Conservation (phyloP, 352 stramenopile species). For the Globisporangium megalacanthum region DNA sequence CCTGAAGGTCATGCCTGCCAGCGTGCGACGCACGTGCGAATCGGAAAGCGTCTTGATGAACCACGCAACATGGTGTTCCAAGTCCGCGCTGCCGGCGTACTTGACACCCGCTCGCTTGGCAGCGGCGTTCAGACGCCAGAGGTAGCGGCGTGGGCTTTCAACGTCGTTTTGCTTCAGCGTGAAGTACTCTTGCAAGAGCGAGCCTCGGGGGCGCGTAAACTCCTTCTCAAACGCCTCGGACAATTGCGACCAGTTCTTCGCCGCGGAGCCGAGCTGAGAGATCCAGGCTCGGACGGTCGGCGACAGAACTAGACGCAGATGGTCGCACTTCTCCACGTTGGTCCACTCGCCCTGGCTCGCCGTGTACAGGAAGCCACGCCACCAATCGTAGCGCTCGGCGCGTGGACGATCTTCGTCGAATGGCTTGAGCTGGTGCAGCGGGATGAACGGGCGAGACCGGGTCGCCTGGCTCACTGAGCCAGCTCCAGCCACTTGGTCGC, state of each 20-base stretch:
- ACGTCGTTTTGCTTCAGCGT: not conserved
- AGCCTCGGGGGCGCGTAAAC: not conserved
- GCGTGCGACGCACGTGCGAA: no score
- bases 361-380: not conserved
- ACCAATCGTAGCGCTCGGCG: not conserved
- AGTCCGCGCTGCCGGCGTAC: no score
- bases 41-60: no score
- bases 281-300: not conserved
- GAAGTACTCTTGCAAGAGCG: not conserved
- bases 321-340: not conserved
- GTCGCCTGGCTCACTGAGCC: no score
- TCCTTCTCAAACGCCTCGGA: not conserved
- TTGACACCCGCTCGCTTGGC: no score
- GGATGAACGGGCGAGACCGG: not conserved
- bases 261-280: not conserved
- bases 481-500: no score
- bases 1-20: no score
- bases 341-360: not conserved
- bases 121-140: constrained; percentile 1
- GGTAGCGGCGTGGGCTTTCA: not conserved
- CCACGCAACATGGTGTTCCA: no score
- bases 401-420: not conserved
- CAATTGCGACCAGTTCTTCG: not conserved
- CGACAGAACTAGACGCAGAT: not conserved
- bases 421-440: not conserved